phyloP scores from a whole-genome alignment of 768 basidiomycete species.

The Holtermanniella nyarrowii region DNA sequence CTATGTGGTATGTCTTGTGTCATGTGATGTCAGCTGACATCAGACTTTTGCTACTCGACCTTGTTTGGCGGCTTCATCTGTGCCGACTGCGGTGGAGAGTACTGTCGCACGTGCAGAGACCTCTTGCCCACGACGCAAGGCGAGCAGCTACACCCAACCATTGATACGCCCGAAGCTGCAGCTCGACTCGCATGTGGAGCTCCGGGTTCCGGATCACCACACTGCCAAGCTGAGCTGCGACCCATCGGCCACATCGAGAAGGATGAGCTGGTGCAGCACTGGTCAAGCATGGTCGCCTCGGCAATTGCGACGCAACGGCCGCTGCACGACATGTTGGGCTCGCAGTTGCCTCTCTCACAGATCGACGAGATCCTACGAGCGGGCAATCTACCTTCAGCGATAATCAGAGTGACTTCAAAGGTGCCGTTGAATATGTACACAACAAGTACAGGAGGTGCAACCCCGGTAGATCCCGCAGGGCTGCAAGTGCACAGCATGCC shows the following conservation, averaged over 20 bases:
- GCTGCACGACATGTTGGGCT: not conserved
- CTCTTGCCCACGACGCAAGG: constrained; percentile 49
- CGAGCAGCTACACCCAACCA: too few species aligned
- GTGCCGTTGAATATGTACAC: constrained; percentile 10
- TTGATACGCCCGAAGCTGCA: constrained; percentile 10
- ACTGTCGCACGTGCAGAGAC: constrained; percentile 71
- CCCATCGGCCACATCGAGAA: constrained; percentile 68
- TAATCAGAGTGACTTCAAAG: constrained; percentile 3
- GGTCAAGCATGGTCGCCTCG: constrained; percentile 59
- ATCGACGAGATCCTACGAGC: not conserved
- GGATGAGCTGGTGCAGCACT: constrained; percentile 54
- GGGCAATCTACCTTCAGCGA: not conserved
- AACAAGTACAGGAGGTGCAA: constrained; percentile 11
- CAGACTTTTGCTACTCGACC: constrained; percentile 89
- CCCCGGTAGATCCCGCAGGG: constrained; percentile 28
- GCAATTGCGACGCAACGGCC: too few species aligned
- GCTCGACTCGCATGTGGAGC: constrained; percentile 17
- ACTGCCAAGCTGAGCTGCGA: constrained; percentile 46
- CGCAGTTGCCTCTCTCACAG: not conserved
- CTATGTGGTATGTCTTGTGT: constrained; percentile 23
- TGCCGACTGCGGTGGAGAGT: constrained; percentile 77
- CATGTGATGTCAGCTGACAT: constrained; percentile 40
- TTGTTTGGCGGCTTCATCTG: constrained; percentile 89
- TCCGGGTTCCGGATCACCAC: constrained; percentile 23
- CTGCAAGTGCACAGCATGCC: constrained; percentile 45